A percentile compares a stretch with the other conserved stretches of the same genome.
These are phyloP conservation scores for Termitomyces sp. DNA, from an alignment of 1,284 basidiomycete genomes.

Conservation along the genomic window DNA sequence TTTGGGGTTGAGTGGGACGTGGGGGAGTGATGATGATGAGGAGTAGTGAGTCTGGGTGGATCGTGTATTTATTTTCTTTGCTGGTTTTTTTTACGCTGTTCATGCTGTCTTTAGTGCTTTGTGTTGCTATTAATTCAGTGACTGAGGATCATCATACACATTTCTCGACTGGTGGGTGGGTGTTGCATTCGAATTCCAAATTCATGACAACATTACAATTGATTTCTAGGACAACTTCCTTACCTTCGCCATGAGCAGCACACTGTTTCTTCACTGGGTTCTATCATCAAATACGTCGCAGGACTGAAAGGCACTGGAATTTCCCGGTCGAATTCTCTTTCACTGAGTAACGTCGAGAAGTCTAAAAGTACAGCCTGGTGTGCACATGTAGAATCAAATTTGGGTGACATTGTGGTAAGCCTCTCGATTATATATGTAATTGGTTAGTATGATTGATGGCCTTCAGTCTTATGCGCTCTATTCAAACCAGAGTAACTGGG, in stretches of 20 bases:
- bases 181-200: slow-evolving; percentile 12
- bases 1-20: slow-evolving; percentile 46
- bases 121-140: no score
- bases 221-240: slow-evolving; percentile 58
- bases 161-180: slow-evolving; percentile 63
- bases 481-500: slow-evolving; percentile 59
- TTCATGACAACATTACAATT: not conserved
- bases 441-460: slow-evolving; percentile 1
- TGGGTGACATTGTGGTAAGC: slow-evolving; percentile 68
- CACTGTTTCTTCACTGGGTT: slow-evolving; percentile 45
- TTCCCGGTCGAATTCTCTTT: slow-evolving; percentile 26
- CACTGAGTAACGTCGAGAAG: slow-evolving; percentile 40
- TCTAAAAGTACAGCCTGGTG: slow-evolving; percentile 57
- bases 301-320: slow-evolving; percentile 32
- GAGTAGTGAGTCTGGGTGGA: slow-evolving; percentile 15
- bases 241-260: slow-evolving; percentile 57
- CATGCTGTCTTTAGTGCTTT: no score
- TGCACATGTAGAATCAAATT: slow-evolving; percentile 57
- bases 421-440: not conserved
- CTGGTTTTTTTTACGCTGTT: no score
- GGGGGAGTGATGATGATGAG: slow-evolving; percentile 43
- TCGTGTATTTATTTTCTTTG: no score
- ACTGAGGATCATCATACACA: no score
- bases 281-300: slow-evolving; percentile 61
- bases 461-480: slow-evolving; percentile 54